Evolutionary conservation across 1,284 basidiomycete genomes (phyloP).

Genomic region (Phaffia rhodozyma): DNA sequence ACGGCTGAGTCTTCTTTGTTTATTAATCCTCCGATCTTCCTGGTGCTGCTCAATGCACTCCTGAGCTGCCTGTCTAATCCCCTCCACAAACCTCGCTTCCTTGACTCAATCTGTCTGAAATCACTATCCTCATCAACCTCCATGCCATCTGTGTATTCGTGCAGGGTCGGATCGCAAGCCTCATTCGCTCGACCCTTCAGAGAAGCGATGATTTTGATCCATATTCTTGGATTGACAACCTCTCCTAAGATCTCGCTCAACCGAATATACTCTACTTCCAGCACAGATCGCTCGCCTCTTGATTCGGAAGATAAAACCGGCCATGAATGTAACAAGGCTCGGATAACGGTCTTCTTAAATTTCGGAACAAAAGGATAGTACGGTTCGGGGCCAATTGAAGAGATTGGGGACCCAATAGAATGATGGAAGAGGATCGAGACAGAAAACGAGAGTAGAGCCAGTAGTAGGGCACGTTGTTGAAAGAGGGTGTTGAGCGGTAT

Average conservation of each 20-base stretch:
- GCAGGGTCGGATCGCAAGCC: background rate
- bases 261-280: background rate
- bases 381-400: background rate
- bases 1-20: background rate
- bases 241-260: background rate
- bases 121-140: constrained; percentile 4
- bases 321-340: constrained; percentile 8
- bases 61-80: no score
- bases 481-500: constrained; percentile 3
- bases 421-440: background rate
- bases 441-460: constrained; percentile 5
- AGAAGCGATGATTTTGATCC: background rate
- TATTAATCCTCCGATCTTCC: background rate
- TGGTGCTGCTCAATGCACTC: background rate
- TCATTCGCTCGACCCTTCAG: constrained; percentile 9
- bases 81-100: no score
- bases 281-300: background rate
- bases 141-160: background rate
- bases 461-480: constrained; percentile 10
- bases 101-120: background rate
- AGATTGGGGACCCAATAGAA: background rate
- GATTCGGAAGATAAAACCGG: background rate
- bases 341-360: background rate
- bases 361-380: background rate
- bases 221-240: background rate